These are phyloP conservation scores for Cryptosporidium sp. DNA, from an alignment of 169 alveolate species.

Conservation along the genomic window DNA sequence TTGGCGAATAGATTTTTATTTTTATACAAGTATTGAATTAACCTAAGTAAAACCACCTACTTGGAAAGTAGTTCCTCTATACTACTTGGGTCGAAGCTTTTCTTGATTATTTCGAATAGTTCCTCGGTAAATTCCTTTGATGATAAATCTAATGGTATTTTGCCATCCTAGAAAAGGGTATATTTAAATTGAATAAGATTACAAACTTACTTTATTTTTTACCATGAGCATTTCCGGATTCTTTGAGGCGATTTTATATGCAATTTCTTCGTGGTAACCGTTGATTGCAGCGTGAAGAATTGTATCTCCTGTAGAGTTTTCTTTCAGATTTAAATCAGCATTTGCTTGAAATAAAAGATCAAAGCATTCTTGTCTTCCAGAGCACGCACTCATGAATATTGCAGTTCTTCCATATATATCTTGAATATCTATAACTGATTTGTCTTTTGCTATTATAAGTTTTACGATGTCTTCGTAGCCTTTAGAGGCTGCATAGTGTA, in stretches of 20 bases:
- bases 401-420: conserved; percentile 56
- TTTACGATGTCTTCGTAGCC: conserved; percentile 74
- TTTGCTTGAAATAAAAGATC: conserved; percentile 6
- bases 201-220: conserved; percentile 50
- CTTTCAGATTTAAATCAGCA: conserved; percentile 30
- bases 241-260: conserved; percentile 47
- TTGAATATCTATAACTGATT: neutral
- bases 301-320: conserved; percentile 38
- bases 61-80: conserved; percentile 27
- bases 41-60: neutral
- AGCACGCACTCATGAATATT: conserved; percentile 59
- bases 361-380: conserved; percentile 37
- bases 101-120: conserved; percentile 25
- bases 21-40: neutral
- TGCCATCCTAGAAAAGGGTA: conserved; percentile 28
- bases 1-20: conserved; percentile 29
- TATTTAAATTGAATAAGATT: neutral
- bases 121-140: conserved; percentile 51
- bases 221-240: conserved; percentile 41
- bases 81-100: conserved; percentile 8
- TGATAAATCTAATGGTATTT: conserved; percentile 50
- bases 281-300: conserved; percentile 52
- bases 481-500: conserved; percentile 79
- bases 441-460: conserved; percentile 4
- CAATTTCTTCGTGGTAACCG: conserved; percentile 57